Evolutionary conservation across 2,329 filamentous ascomycete genomes (phyloP).

Genomic region (Pyrenochaeta sp.): DNA sequence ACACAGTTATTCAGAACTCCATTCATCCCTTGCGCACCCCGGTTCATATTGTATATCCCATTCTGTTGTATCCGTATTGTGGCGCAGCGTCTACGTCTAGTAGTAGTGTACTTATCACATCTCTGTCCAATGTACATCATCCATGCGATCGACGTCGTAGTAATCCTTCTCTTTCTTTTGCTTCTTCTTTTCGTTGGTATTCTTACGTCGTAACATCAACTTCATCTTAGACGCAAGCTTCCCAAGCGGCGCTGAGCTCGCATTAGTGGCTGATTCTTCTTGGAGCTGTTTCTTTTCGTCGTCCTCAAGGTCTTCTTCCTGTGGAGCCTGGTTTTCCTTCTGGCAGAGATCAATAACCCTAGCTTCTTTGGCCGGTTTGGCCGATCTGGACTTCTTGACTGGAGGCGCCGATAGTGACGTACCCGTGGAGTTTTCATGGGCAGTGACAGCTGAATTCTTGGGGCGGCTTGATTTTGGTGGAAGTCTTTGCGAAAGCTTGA

Average conservation of each 20-base stretch:
- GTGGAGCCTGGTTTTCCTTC: slow-evolving; percentile 23
- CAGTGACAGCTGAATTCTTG: slow-evolving; percentile 11
- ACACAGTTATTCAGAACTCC: too few relatives aligned
- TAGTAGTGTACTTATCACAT: slow-evolving; percentile 26
- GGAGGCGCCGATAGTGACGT: slow-evolving; percentile 25
- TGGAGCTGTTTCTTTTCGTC: slow-evolving; percentile 12
- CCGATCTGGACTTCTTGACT: slow-evolving; percentile 12
- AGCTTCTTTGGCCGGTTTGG: slow-evolving; percentile 6
- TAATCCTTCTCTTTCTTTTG: slow-evolving; percentile 33
- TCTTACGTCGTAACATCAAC: slow-evolving; percentile 37
- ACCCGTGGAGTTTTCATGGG: slow-evolving; percentile 11
- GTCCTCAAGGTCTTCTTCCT: slow-evolving; percentile 21
- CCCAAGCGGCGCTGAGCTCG: slow-evolving; percentile 30
- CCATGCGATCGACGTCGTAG: slow-evolving; percentile 40
- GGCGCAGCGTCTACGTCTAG: too few relatives aligned
- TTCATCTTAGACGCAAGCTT: slow-evolving; percentile 44
- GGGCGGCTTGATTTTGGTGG: slow-evolving; percentile 2
- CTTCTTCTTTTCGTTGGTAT: slow-evolving; percentile 33
- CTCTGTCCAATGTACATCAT: slow-evolving; percentile 48
- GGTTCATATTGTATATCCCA: too few relatives aligned
- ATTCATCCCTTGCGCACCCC: too few relatives aligned
- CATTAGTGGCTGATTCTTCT: slow-evolving; percentile 17
- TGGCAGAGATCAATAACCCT: slow-evolving; percentile 17
- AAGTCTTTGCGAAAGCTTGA: slow-evolving; percentile 11
- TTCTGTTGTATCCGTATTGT: too few relatives aligned